These are phyloP conservation scores for Potentilla sterilis DNA, from an alignment of 306 rosid genomes.

Conservation along the genomic window DNA sequence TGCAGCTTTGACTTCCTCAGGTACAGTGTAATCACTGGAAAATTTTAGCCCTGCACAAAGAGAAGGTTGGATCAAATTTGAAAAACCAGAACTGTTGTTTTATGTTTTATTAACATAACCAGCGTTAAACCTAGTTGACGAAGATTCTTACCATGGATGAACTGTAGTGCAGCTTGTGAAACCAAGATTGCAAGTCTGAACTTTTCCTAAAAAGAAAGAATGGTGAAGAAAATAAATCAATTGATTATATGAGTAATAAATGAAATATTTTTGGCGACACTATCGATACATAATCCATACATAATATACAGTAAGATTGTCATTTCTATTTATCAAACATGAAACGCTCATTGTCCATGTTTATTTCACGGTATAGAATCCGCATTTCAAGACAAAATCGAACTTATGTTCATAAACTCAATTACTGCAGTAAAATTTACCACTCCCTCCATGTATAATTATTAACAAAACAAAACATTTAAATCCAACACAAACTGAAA, in stretches of 20 bases:
- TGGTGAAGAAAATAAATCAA: not conserved
- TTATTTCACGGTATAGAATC: not conserved
- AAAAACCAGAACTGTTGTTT: not conserved
- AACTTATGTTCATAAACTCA: not conserved
- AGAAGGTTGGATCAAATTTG: constrained; percentile 18
- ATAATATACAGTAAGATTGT: not conserved
- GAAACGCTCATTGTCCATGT: not conserved
- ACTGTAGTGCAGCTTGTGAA: constrained; percentile 99
- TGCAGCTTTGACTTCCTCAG: constrained; percentile 79
- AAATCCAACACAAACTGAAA: not conserved
- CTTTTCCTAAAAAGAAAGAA: constrained; percentile 57
- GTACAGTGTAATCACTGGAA: constrained; percentile 64
- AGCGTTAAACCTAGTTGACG: constrained; percentile 11
- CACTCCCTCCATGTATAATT: not conserved
- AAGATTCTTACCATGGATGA: constrained; percentile 70
- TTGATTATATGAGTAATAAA: not conserved
- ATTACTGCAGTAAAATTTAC: not conserved
- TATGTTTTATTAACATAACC: not conserved
- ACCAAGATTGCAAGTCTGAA: constrained; percentile 98
- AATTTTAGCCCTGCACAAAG: constrained; percentile 59
- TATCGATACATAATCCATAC: not conserved
- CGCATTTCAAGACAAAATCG: not conserved
- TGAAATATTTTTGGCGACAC: not conserved
- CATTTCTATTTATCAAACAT: not conserved
- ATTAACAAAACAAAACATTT: not conserved